Evolutionary conservation across 163 green algal genomes (phyloP), one percentile per base, ranked within the genome.

Genomic region (Chlamydomonas reinhardtii): DNA sequence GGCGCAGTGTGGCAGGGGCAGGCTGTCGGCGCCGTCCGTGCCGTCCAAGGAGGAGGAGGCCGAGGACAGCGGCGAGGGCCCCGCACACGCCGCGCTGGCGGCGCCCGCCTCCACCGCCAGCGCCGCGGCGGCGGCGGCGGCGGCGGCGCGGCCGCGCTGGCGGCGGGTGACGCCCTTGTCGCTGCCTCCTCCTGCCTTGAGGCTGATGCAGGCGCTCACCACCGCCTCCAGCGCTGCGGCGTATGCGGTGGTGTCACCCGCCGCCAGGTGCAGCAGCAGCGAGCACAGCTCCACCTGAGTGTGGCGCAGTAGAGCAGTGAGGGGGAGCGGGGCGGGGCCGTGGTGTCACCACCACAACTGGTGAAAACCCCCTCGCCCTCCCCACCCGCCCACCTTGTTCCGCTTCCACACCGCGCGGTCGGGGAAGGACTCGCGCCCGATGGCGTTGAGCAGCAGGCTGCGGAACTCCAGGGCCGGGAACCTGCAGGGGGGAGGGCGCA

Each of bases 391-490:
- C 27, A 83, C 82, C 74, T 88, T 88, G 61, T 74, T 24, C 2
- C 74, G 73, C 82, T 84, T 88, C 83, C 83, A 88, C 6, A 88
- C 32, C 35, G 35, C 74, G 29, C 65, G 83, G 43, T 88, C 83
- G 29, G 76, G 76, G 39, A 84, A 84, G 8, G 76, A 62, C 27
- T 84, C 76, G 25, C 76, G 73, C 4, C 78, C 78, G 35, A 85
- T 76, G 48, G 66, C 78, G 59, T 85, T 85, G 8, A 85, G 66
- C 22, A 85, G 66, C 43, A 85, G 66, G 62, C 35, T 75, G n/a
- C 78, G 78, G 32, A 85, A 85, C 66, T 85, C 78, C 25, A 85
- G 48, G 0, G 66, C 32, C 0, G 78, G 78, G 35, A 85, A 85
- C 48, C 78, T 85, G 76, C 22, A 43, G 31, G 32, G 20, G 31